Evolutionary conservation across 179 eudicot species (phyloP).

Genomic region (Pouteria campechiana): DNA sequence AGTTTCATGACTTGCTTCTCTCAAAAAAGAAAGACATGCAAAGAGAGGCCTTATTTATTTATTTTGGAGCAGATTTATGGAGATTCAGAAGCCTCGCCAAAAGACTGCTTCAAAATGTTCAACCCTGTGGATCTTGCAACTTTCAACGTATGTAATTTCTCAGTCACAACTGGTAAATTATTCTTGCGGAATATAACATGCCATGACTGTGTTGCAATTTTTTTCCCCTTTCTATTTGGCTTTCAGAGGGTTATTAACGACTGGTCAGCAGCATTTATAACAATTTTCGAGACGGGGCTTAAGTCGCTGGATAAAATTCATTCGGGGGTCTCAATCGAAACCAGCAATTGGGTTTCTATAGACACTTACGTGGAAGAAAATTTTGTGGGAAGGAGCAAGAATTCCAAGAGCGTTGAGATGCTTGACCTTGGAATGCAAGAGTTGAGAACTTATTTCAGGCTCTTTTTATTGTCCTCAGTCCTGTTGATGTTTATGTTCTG

Average conservation of each 20-base stretch:
- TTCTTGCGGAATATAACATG: neutral
- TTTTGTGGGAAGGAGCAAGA: slow-evolving; percentile 71
- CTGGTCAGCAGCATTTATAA: slow-evolving; percentile 83
- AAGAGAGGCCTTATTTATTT: neutral
- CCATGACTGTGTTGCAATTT: neutral
- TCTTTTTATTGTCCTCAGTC: slow-evolving; percentile 79
- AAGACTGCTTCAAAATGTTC: slow-evolving; percentile 94
- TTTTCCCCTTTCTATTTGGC: neutral
- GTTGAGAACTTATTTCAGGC: slow-evolving; percentile 79
- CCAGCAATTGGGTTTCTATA: slow-evolving; percentile 49
- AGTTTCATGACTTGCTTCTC: neutral
- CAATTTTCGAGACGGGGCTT: slow-evolving; percentile 60
- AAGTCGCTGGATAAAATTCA: slow-evolving; percentile 30
- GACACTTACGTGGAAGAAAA: slow-evolving; percentile 80
- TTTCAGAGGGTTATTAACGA: slow-evolving; percentile 78
- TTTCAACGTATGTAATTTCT: slow-evolving; percentile 45
- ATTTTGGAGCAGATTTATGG: slow-evolving; percentile 62
- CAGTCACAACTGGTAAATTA: neutral
- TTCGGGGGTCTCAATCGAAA: slow-evolving; percentile 17
- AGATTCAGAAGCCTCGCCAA: slow-evolving; percentile 61
- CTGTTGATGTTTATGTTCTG: slow-evolving; percentile 93
- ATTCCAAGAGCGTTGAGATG: slow-evolving; percentile 78
- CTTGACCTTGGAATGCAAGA: slow-evolving; percentile 89
- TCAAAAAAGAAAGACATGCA: neutral
- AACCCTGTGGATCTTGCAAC: slow-evolving; percentile 68